Base-by-base conservation (phyloP, 441 rosid species). In the Aleurites moluccanus region DNA sequence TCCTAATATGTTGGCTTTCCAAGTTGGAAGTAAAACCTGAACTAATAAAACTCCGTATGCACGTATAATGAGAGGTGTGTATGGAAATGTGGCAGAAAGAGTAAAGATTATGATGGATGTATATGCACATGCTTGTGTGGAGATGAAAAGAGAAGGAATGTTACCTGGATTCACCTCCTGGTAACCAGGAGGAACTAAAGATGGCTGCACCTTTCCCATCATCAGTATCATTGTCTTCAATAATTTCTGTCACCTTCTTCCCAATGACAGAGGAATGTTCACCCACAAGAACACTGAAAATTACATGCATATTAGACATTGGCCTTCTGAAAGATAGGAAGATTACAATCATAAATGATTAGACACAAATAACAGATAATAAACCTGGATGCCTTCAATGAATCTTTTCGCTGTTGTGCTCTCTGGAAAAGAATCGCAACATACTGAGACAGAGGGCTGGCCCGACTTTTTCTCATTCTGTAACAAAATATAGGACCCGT, bases 181-280 rank as follows among this genome's bases (percentile, higher is more conserved):
- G 99, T 81, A 96, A 83, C 99, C 99, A 93, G 57, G 94, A 86
- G 49, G 99, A 93, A 79, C 85, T 83, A 75, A 93, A 89, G 81
- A 88, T 85, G 45, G 85, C 78, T 70, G 90, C 87, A 66, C 89
- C 97, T 70, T 86, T 80, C 73, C 83, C 86, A 0, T 61, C 75
- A 74, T 73, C 74, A 23, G 66, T 69, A 38, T 78, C 85, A 33
- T 91, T 70, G 44, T 77, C 82, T 59, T 90, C 97, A 10, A 87
- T 97, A n/a, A 86, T 82, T 53, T 78, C 88, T 6, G 84, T 69
- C 73, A 80, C 77, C 72, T 79, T 84, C 50, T 77, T 87, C 53
- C 91, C 88, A 55, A 92, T 93, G 60, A 85, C 70, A 2, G 93
- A 86, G 42, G 94, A 82, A 69, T 74, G 82, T 80, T 93, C 97